Conservation (phyloP, 495 filamentous ascomycete species). For the Neurospora hispaniola region DNA sequence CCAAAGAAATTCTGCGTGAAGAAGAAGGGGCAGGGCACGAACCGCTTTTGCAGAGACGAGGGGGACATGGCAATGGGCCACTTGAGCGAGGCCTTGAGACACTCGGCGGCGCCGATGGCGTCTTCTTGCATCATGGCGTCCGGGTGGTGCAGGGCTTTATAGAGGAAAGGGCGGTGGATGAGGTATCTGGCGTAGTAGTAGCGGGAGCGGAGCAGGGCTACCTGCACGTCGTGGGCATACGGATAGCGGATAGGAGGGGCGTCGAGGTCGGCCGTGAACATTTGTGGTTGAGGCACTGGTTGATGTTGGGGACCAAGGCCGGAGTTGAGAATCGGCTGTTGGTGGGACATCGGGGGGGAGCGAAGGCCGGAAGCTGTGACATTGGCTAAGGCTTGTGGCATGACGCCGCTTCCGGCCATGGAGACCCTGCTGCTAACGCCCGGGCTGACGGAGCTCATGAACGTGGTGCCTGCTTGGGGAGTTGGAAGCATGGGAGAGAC, state of each 20-base stretch:
- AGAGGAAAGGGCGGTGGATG: constrained; percentile 48
- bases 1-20: constrained; percentile 50
- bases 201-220: constrained; percentile 44
- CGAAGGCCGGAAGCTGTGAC: neutral
- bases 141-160: constrained; percentile 50
- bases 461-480: neutral
- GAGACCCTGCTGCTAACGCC: neutral
- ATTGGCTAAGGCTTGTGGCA: neutral
- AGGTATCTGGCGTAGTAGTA: constrained; percentile 52
- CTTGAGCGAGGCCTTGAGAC: constrained; percentile 38
- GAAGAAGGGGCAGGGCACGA: constrained; percentile 47
- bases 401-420: neutral
- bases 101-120: constrained; percentile 38
- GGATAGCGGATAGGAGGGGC: constrained; percentile 29
- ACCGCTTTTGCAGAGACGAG: constrained; percentile 41
- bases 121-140: constrained; percentile 43
- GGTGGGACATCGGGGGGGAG: constrained; percentile 5
- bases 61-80: constrained; percentile 51
- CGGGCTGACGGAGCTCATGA: neutral
- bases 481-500: neutral
- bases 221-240: constrained; percentile 43
- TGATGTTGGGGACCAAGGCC: neutral
- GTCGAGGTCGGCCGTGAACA: constrained; percentile 43
- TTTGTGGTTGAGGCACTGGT: constrained; percentile 1
- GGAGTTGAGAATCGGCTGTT: neutral